Evolutionary conservation across 2,329 filamentous ascomycete species (phyloP), one percentile per base, ranked within the genome.

Genomic region (Clarireedia paspali): DNA sequence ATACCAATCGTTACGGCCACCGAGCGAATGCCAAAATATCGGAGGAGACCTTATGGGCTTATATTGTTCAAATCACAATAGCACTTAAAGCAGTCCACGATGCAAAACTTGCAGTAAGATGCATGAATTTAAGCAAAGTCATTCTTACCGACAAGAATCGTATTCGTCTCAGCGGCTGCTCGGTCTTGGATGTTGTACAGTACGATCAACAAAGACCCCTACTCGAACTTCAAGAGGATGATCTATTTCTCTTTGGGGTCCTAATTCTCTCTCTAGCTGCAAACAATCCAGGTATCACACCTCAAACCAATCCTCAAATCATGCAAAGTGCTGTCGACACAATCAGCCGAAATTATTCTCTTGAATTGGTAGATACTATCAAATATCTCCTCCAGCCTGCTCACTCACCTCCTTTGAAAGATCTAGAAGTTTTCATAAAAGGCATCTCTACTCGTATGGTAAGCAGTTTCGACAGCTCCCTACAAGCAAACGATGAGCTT

Each of bases 61-160:
- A 97, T 69, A 83, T 96, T 58, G 87, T 91, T 5, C 94, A 99
- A 70, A 86, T 99, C 59, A 85, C 90, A 40, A 94, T 88, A 61
- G 94, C 89, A 1, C 75, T 99, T 38, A 92, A 89, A 68, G 81
- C 88, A 0, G 92, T 99, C 40, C 94, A 99, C 68, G 78, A 80
- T 12, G 82, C 80, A 55, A 88, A 88, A 20, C 77, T 97, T 42
- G 92, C 94, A 23, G 92, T 91, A 39, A 82, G 91, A 49, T 87
- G 92, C 52, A 83, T 99, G 47, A 89, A 94, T 57, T 79, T 89
- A 12, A 92, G 83, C 72, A 97, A 97, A 70, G 85, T 99, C 56
- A 79, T 99, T 15, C 69, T 97, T 23, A 96, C 92, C 0, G 88
- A 90, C 46, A 96, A 92, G 72, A 94, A 92, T 67, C 87, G 91